Evolutionary conservation across 768 basidiomycete genomes (phyloP).

Genomic region (Hygrocybe coccinea): DNA sequence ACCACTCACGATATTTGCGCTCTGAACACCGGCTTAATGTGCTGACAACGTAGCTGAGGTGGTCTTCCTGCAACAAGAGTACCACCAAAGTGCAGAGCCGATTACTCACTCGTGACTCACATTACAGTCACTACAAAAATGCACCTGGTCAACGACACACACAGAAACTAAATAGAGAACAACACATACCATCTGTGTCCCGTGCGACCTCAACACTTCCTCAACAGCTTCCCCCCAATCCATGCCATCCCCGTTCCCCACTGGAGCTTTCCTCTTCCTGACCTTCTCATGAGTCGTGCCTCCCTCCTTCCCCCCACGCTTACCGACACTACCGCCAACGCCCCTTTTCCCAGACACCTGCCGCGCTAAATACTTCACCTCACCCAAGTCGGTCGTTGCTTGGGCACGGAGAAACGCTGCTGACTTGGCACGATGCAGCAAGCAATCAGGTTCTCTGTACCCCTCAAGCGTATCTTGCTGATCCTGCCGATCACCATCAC

Average conservation of each 20-base stretch:
- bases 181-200: too few relatives aligned
- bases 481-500: slow-evolving; percentile 6
- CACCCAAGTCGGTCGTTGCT: slow-evolving; percentile 63
- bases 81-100: too few relatives aligned
- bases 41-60: too few relatives aligned
- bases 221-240: slow-evolving; percentile 43
- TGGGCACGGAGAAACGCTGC: slow-evolving; percentile 74
- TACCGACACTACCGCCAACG: slow-evolving; percentile 30
- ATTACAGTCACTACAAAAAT: too few relatives aligned
- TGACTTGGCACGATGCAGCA: slow-evolving; percentile 58
- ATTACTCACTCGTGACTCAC: too few relatives aligned
- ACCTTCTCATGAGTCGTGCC: slow-evolving; percentile 14
- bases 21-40: too few relatives aligned
- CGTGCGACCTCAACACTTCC: slow-evolving; percentile 25
- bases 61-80: too few relatives aligned
- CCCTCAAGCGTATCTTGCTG: slow-evolving; percentile 40
- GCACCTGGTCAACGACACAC: too few relatives aligned
- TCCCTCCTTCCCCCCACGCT: slow-evolving; percentile 15
- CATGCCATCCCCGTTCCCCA: slow-evolving; percentile 40
- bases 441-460: slow-evolving; percentile 54
- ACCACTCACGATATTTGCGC: too few relatives aligned
- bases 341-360: slow-evolving; percentile 42
- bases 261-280: slow-evolving; percentile 25
- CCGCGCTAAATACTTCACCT: slow-evolving; percentile 66
- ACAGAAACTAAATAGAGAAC: too few relatives aligned